Conservation (phyloP, 352 stramenopile species). For the Globisporangium perplexum region DNA sequence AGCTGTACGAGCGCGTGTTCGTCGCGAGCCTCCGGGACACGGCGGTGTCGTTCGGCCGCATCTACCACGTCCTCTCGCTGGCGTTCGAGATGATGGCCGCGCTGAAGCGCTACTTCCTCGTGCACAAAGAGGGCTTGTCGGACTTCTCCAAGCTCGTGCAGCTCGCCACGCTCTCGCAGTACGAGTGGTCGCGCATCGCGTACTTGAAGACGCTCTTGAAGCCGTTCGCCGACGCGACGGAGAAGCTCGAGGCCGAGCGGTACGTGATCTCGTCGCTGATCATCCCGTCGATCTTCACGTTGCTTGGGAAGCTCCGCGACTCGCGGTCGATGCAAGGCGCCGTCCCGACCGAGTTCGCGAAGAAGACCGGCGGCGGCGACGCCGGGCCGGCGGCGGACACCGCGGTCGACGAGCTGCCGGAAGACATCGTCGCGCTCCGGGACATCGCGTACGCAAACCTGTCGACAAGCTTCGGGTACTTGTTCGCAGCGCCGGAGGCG, state of each 20-base stretch:
- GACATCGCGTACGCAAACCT: constrained; percentile 50
- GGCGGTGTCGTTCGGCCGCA: constrained; percentile 34
- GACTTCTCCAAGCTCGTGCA: constrained; percentile 73
- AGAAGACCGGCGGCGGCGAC: not conserved
- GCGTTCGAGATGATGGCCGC: constrained; percentile 46
- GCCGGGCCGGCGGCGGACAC: not conserved
- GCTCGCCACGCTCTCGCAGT: constrained; percentile 50
- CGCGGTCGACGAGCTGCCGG: constrained; percentile 22
- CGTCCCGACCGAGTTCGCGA: not conserved
- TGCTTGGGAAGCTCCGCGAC: constrained; percentile 58
- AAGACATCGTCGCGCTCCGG: constrained; percentile 62
- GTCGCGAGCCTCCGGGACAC: constrained; percentile 29
- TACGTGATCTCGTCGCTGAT: constrained; percentile 63
- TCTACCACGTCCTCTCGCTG: constrained; percentile 45
- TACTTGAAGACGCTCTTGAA: constrained; percentile 61
- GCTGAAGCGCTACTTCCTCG: constrained; percentile 55
- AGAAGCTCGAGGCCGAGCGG: constrained; percentile 51
- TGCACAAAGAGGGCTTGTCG: constrained; percentile 47
- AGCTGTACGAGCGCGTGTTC: constrained; percentile 40
- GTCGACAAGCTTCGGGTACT: constrained; percentile 45
- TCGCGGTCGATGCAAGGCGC: constrained; percentile 4
- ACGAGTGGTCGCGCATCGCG: constrained; percentile 62
- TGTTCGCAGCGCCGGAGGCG: constrained; percentile 39
- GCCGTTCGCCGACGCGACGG: constrained; percentile 54
- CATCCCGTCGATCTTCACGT: constrained; percentile 60